Percentiles rank a stretch among this genome's conserved stretches.
Evolutionary conservation across 1,139 yeast species (phyloP).

Genomic region (Yamadazyma dushanensis): DNA sequence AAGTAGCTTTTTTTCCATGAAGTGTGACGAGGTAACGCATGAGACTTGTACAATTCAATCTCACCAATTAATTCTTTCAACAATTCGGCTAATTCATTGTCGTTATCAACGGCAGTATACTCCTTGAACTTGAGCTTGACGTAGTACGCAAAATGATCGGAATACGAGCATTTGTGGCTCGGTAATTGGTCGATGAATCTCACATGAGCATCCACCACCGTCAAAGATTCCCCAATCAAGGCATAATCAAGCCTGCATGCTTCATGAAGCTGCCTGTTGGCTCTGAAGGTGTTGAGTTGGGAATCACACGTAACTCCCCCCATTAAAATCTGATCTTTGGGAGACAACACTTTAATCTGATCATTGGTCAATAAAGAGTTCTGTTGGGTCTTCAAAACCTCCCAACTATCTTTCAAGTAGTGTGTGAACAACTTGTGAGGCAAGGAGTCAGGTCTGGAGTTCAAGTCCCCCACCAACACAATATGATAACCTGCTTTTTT

Average conservation of each 20-base stretch:
- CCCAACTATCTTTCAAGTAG: conserved; percentile 83
- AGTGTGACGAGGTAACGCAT: conserved; percentile 60
- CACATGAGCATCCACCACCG: conserved; percentile 62
- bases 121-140: conserved; percentile 42
- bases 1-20: conserved; percentile 69
- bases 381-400: conserved; percentile 52
- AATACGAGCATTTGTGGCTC: conserved; percentile 62
- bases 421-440: conserved; percentile 73
- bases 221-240: conserved; percentile 59
- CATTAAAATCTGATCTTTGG: conserved; percentile 62
- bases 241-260: conserved; percentile 94
- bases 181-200: conserved; percentile 70
- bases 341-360: conserved; percentile 52
- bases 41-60: conserved; percentile 53
- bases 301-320: conserved; percentile 95
- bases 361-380: conserved; percentile 21
- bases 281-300: conserved; percentile 82
- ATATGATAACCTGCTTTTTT: conserved; percentile 79
- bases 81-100: conserved; percentile 26
- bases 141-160: conserved; percentile 91
- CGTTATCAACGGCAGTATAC: too few relatives aligned
- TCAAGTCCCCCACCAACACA: conserved; percentile 89
- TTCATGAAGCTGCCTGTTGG: conserved; percentile 56
- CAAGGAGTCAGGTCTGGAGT: conserved; percentile 82
- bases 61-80: conserved; percentile 59